phyloP scores from a whole-genome alignment of 257 asterid species.

The Nicotiana paniculata region DNA sequence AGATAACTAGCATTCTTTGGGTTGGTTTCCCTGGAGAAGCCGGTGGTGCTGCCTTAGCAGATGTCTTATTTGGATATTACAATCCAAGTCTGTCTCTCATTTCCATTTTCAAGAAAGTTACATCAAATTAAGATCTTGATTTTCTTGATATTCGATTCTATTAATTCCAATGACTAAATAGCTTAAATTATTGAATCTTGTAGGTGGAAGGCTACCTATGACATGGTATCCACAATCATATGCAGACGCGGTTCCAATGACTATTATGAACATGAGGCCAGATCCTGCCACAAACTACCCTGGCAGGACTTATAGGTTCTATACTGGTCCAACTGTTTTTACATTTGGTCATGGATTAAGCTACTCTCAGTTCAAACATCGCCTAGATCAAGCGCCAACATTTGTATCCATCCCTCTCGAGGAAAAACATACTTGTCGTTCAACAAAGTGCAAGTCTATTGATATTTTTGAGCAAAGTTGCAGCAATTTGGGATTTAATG shows the following conservation, averaged over 20 bases:
- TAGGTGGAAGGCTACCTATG: slow-evolving; percentile 87
- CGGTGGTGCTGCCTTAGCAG: slow-evolving; percentile 85
- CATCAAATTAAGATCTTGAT: background rate
- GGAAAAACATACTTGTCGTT: slow-evolving; percentile 38
- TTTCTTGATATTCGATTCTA: background rate
- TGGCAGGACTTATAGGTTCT: slow-evolving; percentile 71
- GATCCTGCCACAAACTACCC: slow-evolving; percentile 60
- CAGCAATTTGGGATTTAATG: slow-evolving; percentile 17
- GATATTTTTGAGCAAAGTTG: slow-evolving; percentile 31
- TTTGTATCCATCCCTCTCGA: slow-evolving; percentile 26
- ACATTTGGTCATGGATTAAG: slow-evolving; percentile 69
- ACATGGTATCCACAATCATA: slow-evolving; percentile 89
- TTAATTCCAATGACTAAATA: background rate
- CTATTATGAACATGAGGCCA: slow-evolving; percentile 82
- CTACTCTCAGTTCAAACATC: slow-evolving; percentile 38
- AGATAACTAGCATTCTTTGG: slow-evolving; percentile 79
- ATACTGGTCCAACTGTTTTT: slow-evolving; percentile 59
- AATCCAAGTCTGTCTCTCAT: slow-evolving; percentile 60
- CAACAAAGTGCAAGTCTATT: slow-evolving; percentile 33
- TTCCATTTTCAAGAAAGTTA: background rate
- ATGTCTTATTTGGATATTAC: slow-evolving; percentile 53
- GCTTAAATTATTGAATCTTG: slow-evolving; percentile 4
- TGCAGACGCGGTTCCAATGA: slow-evolving; percentile 55
- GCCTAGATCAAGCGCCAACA: slow-evolving; percentile 27
- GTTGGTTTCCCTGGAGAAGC: slow-evolving; percentile 95